Evolutionary conservation across 2,329 filamentous ascomycete species (phyloP).

Genomic region (Coniochaeta pulveracea): DNA sequence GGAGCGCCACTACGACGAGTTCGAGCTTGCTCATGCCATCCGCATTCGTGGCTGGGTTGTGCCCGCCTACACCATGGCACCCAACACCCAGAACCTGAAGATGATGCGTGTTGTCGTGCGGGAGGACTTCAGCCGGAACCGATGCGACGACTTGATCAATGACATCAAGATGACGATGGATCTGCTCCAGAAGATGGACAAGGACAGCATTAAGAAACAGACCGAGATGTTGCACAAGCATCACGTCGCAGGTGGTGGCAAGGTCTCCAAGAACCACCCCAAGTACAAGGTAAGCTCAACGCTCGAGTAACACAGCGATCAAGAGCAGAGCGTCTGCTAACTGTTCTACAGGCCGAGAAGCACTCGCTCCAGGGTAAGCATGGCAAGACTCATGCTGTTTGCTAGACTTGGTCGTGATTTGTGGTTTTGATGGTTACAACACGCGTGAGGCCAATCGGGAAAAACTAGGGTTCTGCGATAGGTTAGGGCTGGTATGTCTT

Average conservation of each 20-base stretch:
- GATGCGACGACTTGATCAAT: conserved; percentile 66
- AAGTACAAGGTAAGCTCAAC: conserved; percentile 32
- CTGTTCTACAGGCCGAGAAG: conserved; percentile 48
- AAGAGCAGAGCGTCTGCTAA: conserved; percentile 7
- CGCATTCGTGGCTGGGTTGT: conserved; percentile 86
- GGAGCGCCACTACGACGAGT: conserved; percentile 55
- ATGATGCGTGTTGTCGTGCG: conserved; percentile 87
- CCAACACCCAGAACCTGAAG: conserved; percentile 72
- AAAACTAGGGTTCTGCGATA: no score
- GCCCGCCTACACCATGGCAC: conserved; percentile 94
- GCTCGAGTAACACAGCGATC: neutral
- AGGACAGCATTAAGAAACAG: conserved; percentile 57
- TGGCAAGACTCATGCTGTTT: conserved; percentile 82
- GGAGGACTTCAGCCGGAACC: conserved; percentile 76
- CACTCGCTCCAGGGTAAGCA: conserved; percentile 84
- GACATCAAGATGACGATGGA: conserved; percentile 72
- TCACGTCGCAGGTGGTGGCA: conserved; percentile 33
- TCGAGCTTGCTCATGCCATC: conserved; percentile 72
- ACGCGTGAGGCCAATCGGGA: no score
- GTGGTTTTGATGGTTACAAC: no score
- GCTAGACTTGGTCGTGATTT: no score
- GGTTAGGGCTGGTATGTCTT: no score
- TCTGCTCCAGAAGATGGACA: conserved; percentile 64
- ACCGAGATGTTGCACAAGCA: conserved; percentile 53
- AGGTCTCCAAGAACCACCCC: conserved; percentile 39